Conservation (phyloP, 148 eudicot genomes). For the Heliosperma pusillum region DNA sequence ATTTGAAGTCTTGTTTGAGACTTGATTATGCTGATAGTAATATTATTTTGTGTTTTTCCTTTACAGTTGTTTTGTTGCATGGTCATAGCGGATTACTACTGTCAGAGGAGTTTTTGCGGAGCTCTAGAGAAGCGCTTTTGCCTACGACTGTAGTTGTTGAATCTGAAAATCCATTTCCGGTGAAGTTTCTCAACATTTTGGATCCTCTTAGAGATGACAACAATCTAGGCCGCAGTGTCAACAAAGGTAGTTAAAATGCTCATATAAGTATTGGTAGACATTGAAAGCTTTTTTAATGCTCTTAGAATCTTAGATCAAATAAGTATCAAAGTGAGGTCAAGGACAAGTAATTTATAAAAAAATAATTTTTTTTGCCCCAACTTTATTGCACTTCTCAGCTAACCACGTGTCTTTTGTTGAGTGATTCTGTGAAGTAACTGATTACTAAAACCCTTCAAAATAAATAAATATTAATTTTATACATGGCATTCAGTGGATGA, state of each 20-base stretch:
- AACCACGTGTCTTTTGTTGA: too few relatives aligned
- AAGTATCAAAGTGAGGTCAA: too few relatives aligned
- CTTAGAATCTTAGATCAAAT: too few relatives aligned
- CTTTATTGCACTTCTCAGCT: too few relatives aligned
- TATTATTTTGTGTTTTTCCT: slow-evolving; percentile 7
- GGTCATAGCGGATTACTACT: slow-evolving; percentile 27
- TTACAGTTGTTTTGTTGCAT: slow-evolving; percentile 30
- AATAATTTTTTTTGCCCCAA: too few relatives aligned
- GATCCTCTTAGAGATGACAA: slow-evolving; percentile 53
- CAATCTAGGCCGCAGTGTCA: slow-evolving; percentile 52
- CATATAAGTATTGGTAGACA: background rate
- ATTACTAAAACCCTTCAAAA: too few relatives aligned
- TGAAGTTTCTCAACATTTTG: slow-evolving; percentile 43
- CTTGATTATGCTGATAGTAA: background rate
- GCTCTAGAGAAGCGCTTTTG: slow-evolving; percentile 19
- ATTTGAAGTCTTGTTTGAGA: background rate
- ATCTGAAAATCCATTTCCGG: slow-evolving; percentile 22
- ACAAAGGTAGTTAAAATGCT: slow-evolving; percentile 30
- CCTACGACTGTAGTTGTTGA: slow-evolving; percentile 2
- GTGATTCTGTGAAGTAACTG: too few relatives aligned
- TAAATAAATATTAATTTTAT: too few relatives aligned
- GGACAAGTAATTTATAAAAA: too few relatives aligned
- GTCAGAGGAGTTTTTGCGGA: slow-evolving; percentile 25
- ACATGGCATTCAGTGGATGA: too few relatives aligned
- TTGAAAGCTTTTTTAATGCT: background rate